Evolutionary conservation across 1,139 yeast genomes (phyloP).

Genomic region (Torulaspora pretoriensis): DNA sequence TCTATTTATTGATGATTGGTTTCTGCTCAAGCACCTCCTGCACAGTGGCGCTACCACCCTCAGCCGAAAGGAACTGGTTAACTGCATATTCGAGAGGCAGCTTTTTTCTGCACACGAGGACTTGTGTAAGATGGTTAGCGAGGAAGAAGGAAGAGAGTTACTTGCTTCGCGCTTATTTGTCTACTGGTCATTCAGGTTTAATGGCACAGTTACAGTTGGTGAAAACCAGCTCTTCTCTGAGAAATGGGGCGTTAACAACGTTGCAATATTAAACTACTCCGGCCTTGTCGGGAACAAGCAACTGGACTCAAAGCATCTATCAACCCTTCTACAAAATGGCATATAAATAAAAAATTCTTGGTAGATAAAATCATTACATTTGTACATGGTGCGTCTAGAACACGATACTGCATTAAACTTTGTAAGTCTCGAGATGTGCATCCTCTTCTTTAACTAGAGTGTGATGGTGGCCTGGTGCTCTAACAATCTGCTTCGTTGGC

Average conservation of each 20-base stretch:
- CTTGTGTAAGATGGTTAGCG: slow-evolving; percentile 28
- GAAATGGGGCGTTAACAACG: slow-evolving; percentile 34
- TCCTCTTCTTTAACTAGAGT: slow-evolving; percentile 51
- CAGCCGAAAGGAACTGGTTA: slow-evolving; percentile 30
- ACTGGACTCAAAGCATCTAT: slow-evolving; percentile 4
- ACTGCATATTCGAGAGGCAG: slow-evolving; percentile 31
- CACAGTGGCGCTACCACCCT: slow-evolving; percentile 9
- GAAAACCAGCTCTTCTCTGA: slow-evolving; percentile 22
- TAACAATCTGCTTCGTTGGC: slow-evolving; percentile 42
- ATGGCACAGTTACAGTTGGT: slow-evolving; percentile 20
- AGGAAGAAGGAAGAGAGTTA: slow-evolving; percentile 19
- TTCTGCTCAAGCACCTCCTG: slow-evolving; percentile 22
- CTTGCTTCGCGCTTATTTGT: slow-evolving; percentile 27
- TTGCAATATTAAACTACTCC: slow-evolving; percentile 22
- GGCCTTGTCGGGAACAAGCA: slow-evolving; percentile 13
- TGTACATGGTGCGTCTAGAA: slow-evolving; percentile 1
- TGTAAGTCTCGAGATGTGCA: slow-evolving; percentile 44
- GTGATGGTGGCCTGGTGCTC: slow-evolving; percentile 53
- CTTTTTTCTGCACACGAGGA: slow-evolving; percentile 28
- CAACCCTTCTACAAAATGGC: slow-evolving; percentile 3
- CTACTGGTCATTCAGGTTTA: slow-evolving; percentile 31
- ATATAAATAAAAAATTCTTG: slow-evolving; percentile 2
- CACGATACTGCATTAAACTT: slow-evolving; percentile 24
- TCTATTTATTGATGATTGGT: slow-evolving; percentile 32
- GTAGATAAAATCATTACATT: slow-evolving; percentile 1